Evolutionary conservation across 176 grass and related monocot genomes (phyloP).

Genomic region (Oropetium thomaeum): DNA sequence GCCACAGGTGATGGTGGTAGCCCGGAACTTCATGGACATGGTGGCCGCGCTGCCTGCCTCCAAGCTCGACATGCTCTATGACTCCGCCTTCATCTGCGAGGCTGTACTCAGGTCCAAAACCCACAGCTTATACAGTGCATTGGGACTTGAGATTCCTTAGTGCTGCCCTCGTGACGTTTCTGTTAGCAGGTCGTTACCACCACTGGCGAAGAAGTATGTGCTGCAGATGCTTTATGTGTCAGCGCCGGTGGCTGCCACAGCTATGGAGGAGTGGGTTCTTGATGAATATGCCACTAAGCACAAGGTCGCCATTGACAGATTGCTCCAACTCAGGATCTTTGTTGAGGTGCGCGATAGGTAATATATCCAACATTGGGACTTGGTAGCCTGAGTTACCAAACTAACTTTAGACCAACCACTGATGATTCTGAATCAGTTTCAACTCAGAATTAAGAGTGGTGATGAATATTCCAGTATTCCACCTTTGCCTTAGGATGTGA

Average conservation of each 20-base stretch:
- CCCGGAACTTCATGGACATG: constrained; percentile 98
- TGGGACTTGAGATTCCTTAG: not conserved
- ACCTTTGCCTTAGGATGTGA: not conserved
- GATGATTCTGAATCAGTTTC: not conserved
- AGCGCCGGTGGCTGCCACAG: constrained; percentile 41
- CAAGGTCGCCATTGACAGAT: constrained; percentile 71
- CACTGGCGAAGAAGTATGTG: constrained; percentile 81
- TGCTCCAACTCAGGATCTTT: constrained; percentile 89
- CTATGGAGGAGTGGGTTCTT: constrained; percentile 88
- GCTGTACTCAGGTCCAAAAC: constrained; percentile 69
- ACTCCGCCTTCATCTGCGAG: constrained; percentile 90
- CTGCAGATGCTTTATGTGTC: constrained; percentile 80
- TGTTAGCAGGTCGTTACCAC: constrained; percentile 61
- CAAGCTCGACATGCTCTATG: constrained; percentile 84
- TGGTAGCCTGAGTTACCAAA: not conserved
- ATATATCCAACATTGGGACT: not conserved
- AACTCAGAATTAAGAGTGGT: not conserved
- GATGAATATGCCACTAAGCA: constrained; percentile 69
- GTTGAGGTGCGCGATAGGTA: constrained; percentile 76
- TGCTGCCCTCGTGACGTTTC: not conserved
- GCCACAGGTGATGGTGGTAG: constrained; percentile 85
- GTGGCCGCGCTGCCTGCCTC: constrained; percentile 70
- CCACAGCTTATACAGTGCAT: not conserved
- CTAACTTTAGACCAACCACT: not conserved
- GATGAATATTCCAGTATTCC: not conserved